phyloP scores from a whole-genome alignment of 192 early-diverging fungal species.

The Coemansia pectinata region DNA sequence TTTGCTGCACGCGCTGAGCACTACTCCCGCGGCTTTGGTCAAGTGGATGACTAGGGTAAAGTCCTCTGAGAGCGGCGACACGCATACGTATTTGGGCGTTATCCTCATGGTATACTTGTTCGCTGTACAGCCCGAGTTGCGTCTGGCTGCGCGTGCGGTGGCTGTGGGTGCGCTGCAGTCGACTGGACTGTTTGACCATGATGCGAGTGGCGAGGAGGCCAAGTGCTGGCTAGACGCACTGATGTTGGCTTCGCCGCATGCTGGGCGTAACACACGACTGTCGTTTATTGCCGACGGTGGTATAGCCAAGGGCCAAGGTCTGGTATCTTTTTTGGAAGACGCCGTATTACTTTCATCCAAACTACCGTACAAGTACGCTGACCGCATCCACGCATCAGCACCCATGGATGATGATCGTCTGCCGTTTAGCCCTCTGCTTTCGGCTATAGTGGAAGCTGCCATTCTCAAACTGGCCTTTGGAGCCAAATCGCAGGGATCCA shows the following conservation, averaged over 20 bases:
- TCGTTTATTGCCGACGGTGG: neutral
- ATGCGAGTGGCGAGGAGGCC: conserved; percentile 25
- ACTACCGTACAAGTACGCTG: conserved; percentile 48
- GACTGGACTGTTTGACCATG: conserved; percentile 45
- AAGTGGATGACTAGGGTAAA: conserved; percentile 26
- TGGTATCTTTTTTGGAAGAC: conserved; percentile 39
- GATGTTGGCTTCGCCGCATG: conserved; percentile 32
- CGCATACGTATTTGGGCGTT: conserved; percentile 35
- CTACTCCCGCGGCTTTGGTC: conserved; percentile 19
- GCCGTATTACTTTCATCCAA: conserved; percentile 26
- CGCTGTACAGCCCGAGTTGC: conserved; percentile 34
- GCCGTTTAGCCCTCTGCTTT: conserved; percentile 44
- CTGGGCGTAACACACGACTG: conserved; percentile 18
- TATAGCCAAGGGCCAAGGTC: conserved; percentile 13
- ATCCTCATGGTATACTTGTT: conserved; percentile 26
- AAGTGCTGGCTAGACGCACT: conserved; percentile 49
- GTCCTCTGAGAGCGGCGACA: neutral
- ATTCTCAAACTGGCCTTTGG: conserved; percentile 33
- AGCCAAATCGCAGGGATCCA: conserved; percentile 2
- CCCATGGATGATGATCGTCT: neutral
- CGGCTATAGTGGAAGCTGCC: conserved; percentile 34
- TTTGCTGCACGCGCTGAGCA: conserved; percentile 23
- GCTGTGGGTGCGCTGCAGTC: conserved; percentile 22
- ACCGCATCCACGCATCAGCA: conserved; percentile 24
- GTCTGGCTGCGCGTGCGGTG: conserved; percentile 24